A percentile compares a stretch with the other conserved stretches of the same genome.
These are phyloP conservation scores for Microcyclospora tardicrescens DNA, from an alignment of 2,329 filamentous ascomycete genomes.

Conservation along the genomic window DNA sequence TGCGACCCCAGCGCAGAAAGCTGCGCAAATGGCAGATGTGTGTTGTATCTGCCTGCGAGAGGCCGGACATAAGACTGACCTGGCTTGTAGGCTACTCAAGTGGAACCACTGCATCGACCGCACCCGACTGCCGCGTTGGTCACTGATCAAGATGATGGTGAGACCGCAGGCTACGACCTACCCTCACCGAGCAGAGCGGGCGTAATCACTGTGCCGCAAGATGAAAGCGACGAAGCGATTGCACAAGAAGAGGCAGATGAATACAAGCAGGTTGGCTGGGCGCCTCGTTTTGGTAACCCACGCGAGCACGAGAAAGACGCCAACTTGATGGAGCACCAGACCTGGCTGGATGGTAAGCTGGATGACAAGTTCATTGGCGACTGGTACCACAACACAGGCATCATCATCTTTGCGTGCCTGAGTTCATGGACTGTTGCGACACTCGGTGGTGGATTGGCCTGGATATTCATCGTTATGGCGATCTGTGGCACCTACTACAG, in stretches of 20 bases:
- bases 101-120: conserved; percentile 29
- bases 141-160: conserved; percentile 67
- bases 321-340: conserved; percentile 74
- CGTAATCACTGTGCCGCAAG: conserved; percentile 36
- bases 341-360: conserved; percentile 69
- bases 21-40: conserved; percentile 62
- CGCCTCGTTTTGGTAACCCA: conserved; percentile 67
- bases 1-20: conserved; percentile 73
- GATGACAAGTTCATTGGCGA: conserved; percentile 89
- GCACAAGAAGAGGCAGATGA: conserved; percentile 38
- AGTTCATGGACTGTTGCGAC: conserved; percentile 81
- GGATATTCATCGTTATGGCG: conserved; percentile 89
- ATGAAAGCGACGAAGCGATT: conserved; percentile 20
- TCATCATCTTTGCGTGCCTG: conserved; percentile 87
- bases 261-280: conserved; percentile 62
- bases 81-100: conserved; percentile 8
- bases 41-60: conserved; percentile 28
- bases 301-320: conserved; percentile 32
- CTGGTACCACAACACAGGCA: conserved; percentile 95
- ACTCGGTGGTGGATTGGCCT: conserved; percentile 79
- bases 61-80: conserved; percentile 6
- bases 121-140: conserved; percentile 56
- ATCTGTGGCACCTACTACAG: conserved; percentile 90
- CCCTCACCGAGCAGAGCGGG: conserved; percentile 61
- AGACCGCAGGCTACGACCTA: conserved; percentile 58